Evolutionary conservation across 1,284 basidiomycete species (phyloP).

Genomic region (Taiwanofungus camphoratus): DNA sequence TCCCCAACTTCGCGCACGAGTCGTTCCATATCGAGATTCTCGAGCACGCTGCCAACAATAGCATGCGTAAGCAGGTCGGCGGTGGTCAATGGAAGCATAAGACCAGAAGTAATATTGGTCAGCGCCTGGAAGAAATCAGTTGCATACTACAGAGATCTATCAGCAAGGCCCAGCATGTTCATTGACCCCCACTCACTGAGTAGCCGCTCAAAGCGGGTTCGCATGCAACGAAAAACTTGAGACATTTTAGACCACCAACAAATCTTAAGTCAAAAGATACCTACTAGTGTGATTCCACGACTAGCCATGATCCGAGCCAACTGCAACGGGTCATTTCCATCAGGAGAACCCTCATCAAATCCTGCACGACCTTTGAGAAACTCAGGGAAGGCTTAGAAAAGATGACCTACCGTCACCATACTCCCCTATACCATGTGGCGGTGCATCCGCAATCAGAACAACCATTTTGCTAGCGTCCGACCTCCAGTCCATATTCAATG

Average conservation of each 20-base stretch:
- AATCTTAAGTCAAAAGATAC: constrained; percentile 21
- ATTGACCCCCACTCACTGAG: constrained; percentile 49
- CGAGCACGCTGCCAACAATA: constrained; percentile 94
- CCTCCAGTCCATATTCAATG: constrained; percentile 89
- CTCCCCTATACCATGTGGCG: constrained; percentile 91
- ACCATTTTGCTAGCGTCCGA: constrained; percentile 90
- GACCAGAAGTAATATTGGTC: constrained; percentile 86
- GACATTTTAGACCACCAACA: constrained; percentile 4
- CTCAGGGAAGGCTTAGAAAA: constrained; percentile 7
- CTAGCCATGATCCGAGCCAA: constrained; percentile 88
- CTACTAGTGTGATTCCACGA: constrained; percentile 83
- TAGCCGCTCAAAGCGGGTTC: constrained; percentile 96
- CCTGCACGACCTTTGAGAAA: constrained; percentile 40
- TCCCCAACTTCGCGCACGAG: constrained; percentile 91
- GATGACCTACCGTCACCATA: constrained; percentile 78
- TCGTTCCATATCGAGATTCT: constrained; percentile 98
- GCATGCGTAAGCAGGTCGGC: constrained; percentile 96
- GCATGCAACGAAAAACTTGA: constrained; percentile 94
- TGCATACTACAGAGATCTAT: constrained; percentile 57
- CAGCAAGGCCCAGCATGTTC: constrained; percentile 18
- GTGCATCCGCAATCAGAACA: constrained; percentile 94
- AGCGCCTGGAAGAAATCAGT: constrained; percentile 96
- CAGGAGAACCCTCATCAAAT: constrained; percentile 89
- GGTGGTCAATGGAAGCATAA: constrained; percentile 95
- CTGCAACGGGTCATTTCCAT: constrained; percentile 87